Evolutionary conservation across 345 rosid species (phyloP), one percentile per base, ranked within the genome.

Genomic region (Camelina hispida): DNA sequence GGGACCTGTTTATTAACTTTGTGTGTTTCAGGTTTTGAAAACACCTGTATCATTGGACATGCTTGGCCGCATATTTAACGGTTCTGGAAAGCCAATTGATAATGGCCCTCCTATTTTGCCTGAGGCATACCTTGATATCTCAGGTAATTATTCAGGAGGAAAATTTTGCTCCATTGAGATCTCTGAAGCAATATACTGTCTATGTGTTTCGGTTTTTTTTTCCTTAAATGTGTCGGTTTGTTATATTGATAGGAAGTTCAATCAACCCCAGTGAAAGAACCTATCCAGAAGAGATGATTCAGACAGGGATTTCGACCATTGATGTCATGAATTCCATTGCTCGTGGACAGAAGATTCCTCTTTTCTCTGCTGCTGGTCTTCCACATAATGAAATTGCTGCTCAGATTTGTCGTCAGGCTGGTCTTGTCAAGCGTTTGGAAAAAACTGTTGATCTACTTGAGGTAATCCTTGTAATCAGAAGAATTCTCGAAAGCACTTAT

Each of bases 301-400:
- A 89, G 81, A 92, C 97, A 12, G 98, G 98, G 61, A 94, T 94
- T 78, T 94, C 98, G 35, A 94, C 98, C 4, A 94, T 94, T 11
- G 99, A 94, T 87, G 97, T 91, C 58, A 91, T 94, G 97, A 91
- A 94, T 70, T 94, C 98, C 60, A 91, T 91, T 71, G 98, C 98
- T 64, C 88, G 99, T 82, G 98, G 97, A 79, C 97, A 94, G 74
- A 94, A 94, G 78, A 94, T 94, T 68, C 99, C 99, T 64, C 91
- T 94, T 37, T 94, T 94, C 80, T 94, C 97, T 72, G 99, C 97
- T 83, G 97, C 97, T 70, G 97, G 99, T 89, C 97, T 94, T 46
- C 99, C 97, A 18, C 99, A 94, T 79, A 94, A 94, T 71, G 98
- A 94, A 85, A 94, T 94, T 13, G 97, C 97, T 77, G 98, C 97